Percentiles rank a stretch among this genome's conserved stretches.
Conservation (phyloP, 495 filamentous ascomycete species). For the Aspergillus taichungensis region DNA sequence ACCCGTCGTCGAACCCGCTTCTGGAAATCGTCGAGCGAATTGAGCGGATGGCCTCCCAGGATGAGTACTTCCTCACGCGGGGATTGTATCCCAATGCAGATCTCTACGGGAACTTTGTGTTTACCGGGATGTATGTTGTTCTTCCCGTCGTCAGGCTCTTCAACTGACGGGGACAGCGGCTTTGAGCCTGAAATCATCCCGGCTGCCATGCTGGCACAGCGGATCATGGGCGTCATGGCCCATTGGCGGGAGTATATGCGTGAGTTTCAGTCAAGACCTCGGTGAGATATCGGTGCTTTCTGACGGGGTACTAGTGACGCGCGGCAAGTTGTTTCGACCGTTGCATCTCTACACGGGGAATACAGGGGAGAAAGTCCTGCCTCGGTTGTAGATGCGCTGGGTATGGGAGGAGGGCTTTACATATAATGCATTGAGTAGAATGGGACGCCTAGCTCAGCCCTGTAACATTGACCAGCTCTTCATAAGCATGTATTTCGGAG, state of each 20-base stretch:
- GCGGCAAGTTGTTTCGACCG: slow-evolving; percentile 27
- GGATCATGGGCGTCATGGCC: slow-evolving; percentile 33
- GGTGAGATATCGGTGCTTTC: slow-evolving; percentile 10
- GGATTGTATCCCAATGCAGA: slow-evolving; percentile 49
- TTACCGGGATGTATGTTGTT: slow-evolving; percentile 36
- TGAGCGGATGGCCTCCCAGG: slow-evolving; percentile 36
- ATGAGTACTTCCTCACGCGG: slow-evolving; percentile 43
- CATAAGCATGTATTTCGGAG: too few relatives aligned
- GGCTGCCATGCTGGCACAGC: slow-evolving; percentile 24
- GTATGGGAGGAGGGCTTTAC: neutral
- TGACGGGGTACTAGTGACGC: slow-evolving; percentile 11
- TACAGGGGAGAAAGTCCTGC: neutral
- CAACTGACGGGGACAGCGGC: slow-evolving; percentile 11
- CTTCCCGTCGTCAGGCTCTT: too few relatives aligned
- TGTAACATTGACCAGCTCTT: too few relatives aligned
- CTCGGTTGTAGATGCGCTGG: slow-evolving; percentile 7
- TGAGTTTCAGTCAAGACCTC: slow-evolving; percentile 9
- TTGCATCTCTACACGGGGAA: slow-evolving; percentile 21
- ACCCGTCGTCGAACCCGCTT: slow-evolving; percentile 30
- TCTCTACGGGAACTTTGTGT: slow-evolving; percentile 49
- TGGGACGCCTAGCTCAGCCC: too few relatives aligned
- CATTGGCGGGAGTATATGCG: slow-evolving; percentile 37
- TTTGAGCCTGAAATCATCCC: slow-evolving; percentile 30
- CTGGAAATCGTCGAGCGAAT: slow-evolving; percentile 43
- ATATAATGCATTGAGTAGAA: too few relatives aligned